Evolutionary conservation across 140 eudicot genomes (phyloP).

Genomic region (Artemisia princeps): DNA sequence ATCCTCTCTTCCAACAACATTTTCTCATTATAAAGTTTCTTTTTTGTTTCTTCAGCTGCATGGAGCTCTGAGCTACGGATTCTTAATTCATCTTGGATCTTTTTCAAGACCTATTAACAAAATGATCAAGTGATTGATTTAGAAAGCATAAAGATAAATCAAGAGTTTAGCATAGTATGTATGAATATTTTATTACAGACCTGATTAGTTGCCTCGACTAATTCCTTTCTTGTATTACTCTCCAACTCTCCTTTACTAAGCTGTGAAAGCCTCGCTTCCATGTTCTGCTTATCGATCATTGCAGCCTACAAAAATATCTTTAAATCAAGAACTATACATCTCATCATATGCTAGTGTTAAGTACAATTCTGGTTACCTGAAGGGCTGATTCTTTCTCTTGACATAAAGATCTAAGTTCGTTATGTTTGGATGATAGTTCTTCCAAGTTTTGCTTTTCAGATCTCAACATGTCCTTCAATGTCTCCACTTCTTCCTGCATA

Average conservation of each 20-base stretch:
- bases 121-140: constrained; percentile 13
- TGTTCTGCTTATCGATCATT: constrained; percentile 49
- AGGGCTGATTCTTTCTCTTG: constrained; percentile 69
- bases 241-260: constrained; percentile 64
- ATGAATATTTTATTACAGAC: constrained; percentile 25
- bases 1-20: constrained; percentile 59
- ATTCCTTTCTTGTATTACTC: constrained; percentile 62
- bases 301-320: constrained; percentile 38
- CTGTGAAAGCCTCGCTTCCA: constrained; percentile 62
- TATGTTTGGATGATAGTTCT: constrained; percentile 46
- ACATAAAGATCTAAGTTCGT: constrained; percentile 47
- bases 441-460: constrained; percentile 56
- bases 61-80: constrained; percentile 69
- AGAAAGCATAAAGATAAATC: background rate
- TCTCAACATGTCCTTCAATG: constrained; percentile 48
- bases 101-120: constrained; percentile 47
- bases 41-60: constrained; percentile 67
- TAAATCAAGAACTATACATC: background rate
- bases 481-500: constrained; percentile 64
- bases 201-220: constrained; percentile 79
- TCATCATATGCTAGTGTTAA: background rate
- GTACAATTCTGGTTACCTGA: constrained; percentile 42
- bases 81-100: constrained; percentile 78
- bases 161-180: background rate
- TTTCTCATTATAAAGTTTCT: constrained; percentile 64